These are phyloP conservation scores for Lonicera japonica DNA, from an alignment of 129 eudicot genomes.

Conservation along the genomic window DNA sequence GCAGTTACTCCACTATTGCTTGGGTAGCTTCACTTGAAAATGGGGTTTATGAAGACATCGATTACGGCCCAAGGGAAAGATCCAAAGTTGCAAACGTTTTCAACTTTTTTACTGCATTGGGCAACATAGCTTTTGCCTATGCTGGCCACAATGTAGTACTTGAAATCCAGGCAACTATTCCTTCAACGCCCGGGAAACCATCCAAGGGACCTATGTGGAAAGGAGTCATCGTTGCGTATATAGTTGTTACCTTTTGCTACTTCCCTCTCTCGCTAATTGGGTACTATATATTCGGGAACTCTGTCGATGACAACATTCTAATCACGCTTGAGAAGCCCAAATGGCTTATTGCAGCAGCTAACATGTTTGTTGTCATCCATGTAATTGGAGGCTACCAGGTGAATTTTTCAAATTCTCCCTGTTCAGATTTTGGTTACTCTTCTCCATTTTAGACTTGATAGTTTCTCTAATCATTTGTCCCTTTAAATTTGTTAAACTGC, in stretches of 20 bases:
- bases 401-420: not conserved
- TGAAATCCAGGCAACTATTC: constrained; percentile 87
- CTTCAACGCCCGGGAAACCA: constrained; percentile 67
- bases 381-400: constrained; percentile 84
- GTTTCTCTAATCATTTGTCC: not conserved
- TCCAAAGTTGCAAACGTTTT: constrained; percentile 21
- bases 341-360: constrained; percentile 66
- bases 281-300: constrained; percentile 44
- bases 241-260: constrained; percentile 57
- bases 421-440: not conserved
- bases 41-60: constrained; percentile 34
- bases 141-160: constrained; percentile 75
- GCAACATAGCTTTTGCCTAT: constrained; percentile 60
- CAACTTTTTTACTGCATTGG: constrained; percentile 49
- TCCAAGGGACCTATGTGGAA: constrained; percentile 64
- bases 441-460: not conserved
- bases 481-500: constrained; percentile 9
- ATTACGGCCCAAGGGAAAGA: constrained; percentile 33
- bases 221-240: constrained; percentile 63
- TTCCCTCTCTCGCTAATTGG: constrained; percentile 65
- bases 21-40: constrained; percentile 43
- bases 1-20: constrained; percentile 56
- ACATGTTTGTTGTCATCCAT: constrained; percentile 60
- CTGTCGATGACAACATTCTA: constrained; percentile 58
- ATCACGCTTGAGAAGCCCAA: constrained; percentile 46